A percentile compares a stretch with the other conserved stretches of the same genome.
phyloP scores from a whole-genome alignment of 2,329 filamentous ascomycete genomes.

The Monosporascus sp. region DNA sequence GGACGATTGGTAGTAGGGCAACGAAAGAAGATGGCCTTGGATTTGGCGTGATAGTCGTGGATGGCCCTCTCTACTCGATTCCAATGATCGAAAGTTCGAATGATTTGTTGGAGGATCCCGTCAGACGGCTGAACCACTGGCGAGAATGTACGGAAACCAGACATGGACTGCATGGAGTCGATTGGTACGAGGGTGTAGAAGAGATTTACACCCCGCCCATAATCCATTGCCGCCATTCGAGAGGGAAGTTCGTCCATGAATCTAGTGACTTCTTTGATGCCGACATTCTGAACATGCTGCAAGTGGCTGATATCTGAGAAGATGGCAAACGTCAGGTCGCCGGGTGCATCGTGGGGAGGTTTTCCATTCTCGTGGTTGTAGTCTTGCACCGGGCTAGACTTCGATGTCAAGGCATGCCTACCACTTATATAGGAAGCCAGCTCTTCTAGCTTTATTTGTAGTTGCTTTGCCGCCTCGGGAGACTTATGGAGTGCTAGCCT shows the following conservation, averaged over 20 bases:
- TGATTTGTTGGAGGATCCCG: background rate
- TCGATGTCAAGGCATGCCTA: background rate
- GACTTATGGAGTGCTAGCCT: background rate
- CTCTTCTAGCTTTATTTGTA: background rate
- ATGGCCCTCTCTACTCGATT: background rate
- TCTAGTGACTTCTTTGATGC: background rate
- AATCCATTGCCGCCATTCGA: background rate
- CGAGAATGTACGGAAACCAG: background rate
- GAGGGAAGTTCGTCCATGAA: slow-evolving; percentile 1
- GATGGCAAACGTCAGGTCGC: background rate
- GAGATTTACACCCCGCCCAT: background rate
- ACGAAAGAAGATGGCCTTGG: background rate
- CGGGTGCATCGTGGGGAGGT: background rate
- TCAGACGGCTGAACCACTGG: background rate
- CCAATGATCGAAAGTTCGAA: slow-evolving; percentile 1
- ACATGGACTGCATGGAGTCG: background rate
- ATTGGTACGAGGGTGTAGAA: background rate
- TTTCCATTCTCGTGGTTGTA: background rate
- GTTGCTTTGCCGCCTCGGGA: background rate
- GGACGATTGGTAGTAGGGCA: background rate
- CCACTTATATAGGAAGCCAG: background rate
- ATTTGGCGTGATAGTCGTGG: background rate
- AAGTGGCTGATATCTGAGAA: slow-evolving; percentile 1
- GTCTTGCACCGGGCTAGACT: background rate
- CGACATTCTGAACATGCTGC: background rate